Conservation (phyloP, 225 moss, liverwort and hornwort genomes). For the Climacium dendroides region DNA sequence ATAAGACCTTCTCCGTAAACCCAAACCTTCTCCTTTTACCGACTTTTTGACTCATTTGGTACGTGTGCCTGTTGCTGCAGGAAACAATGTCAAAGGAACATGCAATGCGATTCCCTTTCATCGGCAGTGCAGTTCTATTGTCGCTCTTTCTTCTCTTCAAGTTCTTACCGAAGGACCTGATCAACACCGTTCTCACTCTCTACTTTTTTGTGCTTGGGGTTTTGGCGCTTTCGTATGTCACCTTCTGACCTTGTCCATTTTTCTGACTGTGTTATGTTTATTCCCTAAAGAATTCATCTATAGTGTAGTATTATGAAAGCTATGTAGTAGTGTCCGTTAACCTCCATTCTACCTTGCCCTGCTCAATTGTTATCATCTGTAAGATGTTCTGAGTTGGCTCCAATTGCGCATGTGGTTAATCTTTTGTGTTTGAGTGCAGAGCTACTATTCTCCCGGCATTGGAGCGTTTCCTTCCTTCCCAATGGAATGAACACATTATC, state of each 20-base stretch:
- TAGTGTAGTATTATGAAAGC: neutral
- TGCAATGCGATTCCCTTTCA: constrained; percentile 99
- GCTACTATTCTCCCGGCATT: constrained; percentile 87
- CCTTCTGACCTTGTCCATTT: neutral
- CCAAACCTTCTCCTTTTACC: neutral
- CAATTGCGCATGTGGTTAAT: neutral
- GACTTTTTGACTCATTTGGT: neutral
- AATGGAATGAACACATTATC: constrained; percentile 63
- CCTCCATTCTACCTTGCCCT: neutral
- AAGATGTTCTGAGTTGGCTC: neutral
- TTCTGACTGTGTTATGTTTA: neutral
- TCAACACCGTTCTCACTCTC: constrained; percentile 95
- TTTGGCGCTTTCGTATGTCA: constrained; percentile 92
- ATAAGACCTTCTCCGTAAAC: neutral
- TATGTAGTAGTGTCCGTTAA: neutral
- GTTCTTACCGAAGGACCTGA: constrained; percentile 98
- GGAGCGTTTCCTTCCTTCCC: constrained; percentile 61
- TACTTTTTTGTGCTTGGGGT: constrained; percentile 99
- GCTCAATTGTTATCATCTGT: neutral
- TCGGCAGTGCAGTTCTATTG: constrained; percentile 96
- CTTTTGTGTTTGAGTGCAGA: constrained; percentile 36
- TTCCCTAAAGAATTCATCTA: neutral
- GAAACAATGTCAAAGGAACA: constrained; percentile 99
- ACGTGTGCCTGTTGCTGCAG: constrained; percentile 24
- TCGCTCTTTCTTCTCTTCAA: constrained; percentile 98